Base-by-base conservation (phyloP, 176 grass and related monocot genomes). In the Triticum urartu region DNA sequence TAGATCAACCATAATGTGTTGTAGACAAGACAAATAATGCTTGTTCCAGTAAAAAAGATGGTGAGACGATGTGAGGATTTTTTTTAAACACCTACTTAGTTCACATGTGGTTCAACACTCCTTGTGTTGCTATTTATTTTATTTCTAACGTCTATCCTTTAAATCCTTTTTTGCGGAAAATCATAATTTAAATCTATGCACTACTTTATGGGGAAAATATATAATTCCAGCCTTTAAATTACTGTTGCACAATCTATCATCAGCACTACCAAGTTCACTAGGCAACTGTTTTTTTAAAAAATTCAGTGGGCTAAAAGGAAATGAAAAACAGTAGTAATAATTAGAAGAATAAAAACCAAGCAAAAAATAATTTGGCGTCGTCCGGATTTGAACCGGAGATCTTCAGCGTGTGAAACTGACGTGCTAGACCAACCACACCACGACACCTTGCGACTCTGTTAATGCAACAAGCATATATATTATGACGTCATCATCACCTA, bases 321-420 rank as follows among this genome's bases (percentile, higher is more conserved):
- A 8, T 8, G 8, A 50, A 48, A 14, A 26, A 7, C 11, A 47
- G 1, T 13, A 74, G 5, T 54, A 52, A 52, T 40, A 43, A 43
- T 50, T 17, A 17, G 4, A 52, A 54, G 15, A 54, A 54, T 54
- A 54, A 54, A 58, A 58, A 20, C 52, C 50, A 17, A 58, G 6
- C 17, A 20, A 58, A 58, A 56, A 75, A 11, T 1, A 4, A 7
- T 26, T 4, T 73, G 72, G 42, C 15, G 6, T 50, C 72, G 72
- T 75, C 72, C 24, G 13, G 72, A 48, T 75, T 75, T 28, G 72
- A 75, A 75, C 72, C 42, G 9, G 72, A 75, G 72, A 75, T 50
- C 72, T 50, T 75, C 24, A 28, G 13, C 26, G 42, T 50, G 72
- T 75, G 15, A 75, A 45, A 50, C 72, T 18, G 42, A 75, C 47